Percentiles rank a stretch among this genome's conserved stretches.
These are phyloP conservation scores for Theileria parva DNA, from an alignment of 169 alveolate genomes.

Conservation along the genomic window DNA sequence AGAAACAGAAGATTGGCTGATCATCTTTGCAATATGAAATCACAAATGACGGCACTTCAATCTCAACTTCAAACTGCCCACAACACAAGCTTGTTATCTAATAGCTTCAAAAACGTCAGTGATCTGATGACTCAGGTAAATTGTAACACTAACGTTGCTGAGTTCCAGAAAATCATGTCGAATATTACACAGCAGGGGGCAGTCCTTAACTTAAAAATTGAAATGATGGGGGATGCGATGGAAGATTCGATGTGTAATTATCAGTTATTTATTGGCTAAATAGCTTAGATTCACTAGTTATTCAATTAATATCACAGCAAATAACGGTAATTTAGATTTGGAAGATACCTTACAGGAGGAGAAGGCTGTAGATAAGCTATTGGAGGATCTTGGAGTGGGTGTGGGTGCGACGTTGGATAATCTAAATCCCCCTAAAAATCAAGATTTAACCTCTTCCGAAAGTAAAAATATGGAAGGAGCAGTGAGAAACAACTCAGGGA, in stretches of 20 bases:
- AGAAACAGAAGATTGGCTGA: conserved; percentile 40
- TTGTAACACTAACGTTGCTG: conserved; percentile 35
- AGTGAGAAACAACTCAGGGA: neutral
- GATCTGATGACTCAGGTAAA: conserved; percentile 40
- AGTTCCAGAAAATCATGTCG: conserved; percentile 48
- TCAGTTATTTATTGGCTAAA: neutral
- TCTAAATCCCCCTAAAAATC: neutral
- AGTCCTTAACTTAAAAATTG: conserved; percentile 43
- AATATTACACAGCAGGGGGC: conserved; percentile 33
- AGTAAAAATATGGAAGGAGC: neutral
- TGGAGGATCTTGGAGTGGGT: conserved; percentile 61
- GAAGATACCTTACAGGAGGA: conserved; percentile 56
- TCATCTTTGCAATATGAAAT: conserved; percentile 38
- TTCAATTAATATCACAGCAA: neutral
- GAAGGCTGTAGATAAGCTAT: conserved; percentile 35
- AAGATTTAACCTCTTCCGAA: neutral
- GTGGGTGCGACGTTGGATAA: conserved; percentile 22
- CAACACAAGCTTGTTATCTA: conserved; percentile 41
- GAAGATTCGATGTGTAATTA: conserved; percentile 32
- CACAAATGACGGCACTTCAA: conserved; percentile 50
- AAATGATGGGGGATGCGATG: conserved; percentile 55
- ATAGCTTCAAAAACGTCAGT: conserved; percentile 48
- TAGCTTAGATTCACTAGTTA: neutral
- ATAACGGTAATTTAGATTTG: conserved; percentile 10
- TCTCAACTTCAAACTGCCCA: conserved; percentile 50